Evolutionary conservation across 352 stramenopile genomes (phyloP).

Genomic region (Plasmopara halstedii): DNA sequence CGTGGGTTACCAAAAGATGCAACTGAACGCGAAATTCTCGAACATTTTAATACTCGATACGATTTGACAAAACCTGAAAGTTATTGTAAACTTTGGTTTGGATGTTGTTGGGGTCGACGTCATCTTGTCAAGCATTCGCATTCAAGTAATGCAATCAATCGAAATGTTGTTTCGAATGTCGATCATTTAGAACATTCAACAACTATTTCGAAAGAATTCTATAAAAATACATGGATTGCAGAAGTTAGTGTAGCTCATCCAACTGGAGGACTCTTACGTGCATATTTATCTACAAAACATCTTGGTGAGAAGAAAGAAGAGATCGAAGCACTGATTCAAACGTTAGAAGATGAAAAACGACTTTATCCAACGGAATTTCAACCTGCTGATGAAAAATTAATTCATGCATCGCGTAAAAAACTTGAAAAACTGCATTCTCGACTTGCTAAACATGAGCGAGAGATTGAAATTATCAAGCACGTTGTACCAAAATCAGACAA

Average conservation of each 20-base stretch:
- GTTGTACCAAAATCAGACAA: slow-evolving; percentile 9
- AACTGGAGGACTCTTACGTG: slow-evolving; percentile 60
- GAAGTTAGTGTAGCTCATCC: slow-evolving; percentile 73
- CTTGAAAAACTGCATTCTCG: slow-evolving; percentile 5
- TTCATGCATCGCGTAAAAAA: slow-evolving; percentile 21
- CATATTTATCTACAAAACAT: slow-evolving; percentile 52
- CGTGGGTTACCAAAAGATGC: slow-evolving; percentile 24
- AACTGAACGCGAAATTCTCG: slow-evolving; percentile 54
- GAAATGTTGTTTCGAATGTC: slow-evolving; percentile 44
- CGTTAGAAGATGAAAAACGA: slow-evolving; percentile 37
- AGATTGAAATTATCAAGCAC: slow-evolving; percentile 45
- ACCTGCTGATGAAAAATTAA: slow-evolving; percentile 29
- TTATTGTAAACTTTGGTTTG: slow-evolving; percentile 42
- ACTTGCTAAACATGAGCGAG: slow-evolving; percentile 33
- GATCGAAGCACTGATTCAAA: slow-evolving; percentile 20
- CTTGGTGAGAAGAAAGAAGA: slow-evolving; percentile 40
- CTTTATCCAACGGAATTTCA: slow-evolving; percentile 12
- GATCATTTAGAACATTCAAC: slow-evolving; percentile 45
- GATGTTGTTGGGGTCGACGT: slow-evolving; percentile 47
- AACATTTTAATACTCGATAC: slow-evolving; percentile 67
- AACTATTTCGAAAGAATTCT: slow-evolving; percentile 43
- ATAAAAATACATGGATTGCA: slow-evolving; percentile 73
- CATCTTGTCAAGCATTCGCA: slow-evolving; percentile 31
- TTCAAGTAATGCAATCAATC: slow-evolving; percentile 30
- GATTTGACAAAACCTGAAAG: slow-evolving; percentile 54